Conservation (phyloP, 192 early-diverging fungal species). For the Coemansia sp. region DNA sequence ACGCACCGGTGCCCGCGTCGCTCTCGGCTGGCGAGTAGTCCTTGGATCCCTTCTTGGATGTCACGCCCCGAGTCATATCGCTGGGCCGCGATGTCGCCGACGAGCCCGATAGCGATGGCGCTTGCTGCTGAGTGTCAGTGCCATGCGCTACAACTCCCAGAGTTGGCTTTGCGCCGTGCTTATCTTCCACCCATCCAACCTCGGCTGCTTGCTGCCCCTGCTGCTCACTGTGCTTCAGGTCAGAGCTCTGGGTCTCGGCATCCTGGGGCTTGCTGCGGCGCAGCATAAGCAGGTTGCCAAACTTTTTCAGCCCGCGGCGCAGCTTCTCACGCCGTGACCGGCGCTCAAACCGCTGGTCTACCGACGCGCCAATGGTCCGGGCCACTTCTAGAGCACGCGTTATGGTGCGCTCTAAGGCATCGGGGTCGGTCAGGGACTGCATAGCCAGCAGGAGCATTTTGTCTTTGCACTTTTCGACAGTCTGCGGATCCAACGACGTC, state of each 20-base stretch:
- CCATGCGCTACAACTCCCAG: neutral
- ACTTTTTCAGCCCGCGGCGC: conserved; percentile 39
- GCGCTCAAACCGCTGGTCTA: conserved; percentile 44
- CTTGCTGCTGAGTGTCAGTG: neutral
- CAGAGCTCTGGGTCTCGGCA: neutral
- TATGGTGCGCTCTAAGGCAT: conserved; percentile 18
- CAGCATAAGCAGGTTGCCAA: conserved; percentile 30
- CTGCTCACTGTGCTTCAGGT: too few relatives aligned
- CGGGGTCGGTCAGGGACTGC: conserved; percentile 32
- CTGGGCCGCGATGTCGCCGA: conserved; percentile 13
- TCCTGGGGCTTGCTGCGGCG: conserved; percentile 6
- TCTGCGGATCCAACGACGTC: conserved; percentile 17
- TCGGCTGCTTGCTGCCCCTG: neutral
- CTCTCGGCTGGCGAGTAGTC: too few relatives aligned
- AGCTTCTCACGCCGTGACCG: conserved; percentile 27
- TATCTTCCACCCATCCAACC: neutral
- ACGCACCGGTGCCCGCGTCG: neutral
- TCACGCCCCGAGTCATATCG: conserved; percentile 27
- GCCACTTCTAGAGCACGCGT: conserved; percentile 25
- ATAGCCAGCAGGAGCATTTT: conserved; percentile 34
- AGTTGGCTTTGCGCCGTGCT: neutral
- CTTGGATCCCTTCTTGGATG: conserved; percentile 22
- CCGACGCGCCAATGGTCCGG: conserved; percentile 10
- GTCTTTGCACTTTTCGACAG: conserved; percentile 3
- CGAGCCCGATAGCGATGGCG: neutral